phyloP scores from a whole-genome alignment of 495 filamentous ascomycete genomes.

The Sporormia fimetaria region DNA sequence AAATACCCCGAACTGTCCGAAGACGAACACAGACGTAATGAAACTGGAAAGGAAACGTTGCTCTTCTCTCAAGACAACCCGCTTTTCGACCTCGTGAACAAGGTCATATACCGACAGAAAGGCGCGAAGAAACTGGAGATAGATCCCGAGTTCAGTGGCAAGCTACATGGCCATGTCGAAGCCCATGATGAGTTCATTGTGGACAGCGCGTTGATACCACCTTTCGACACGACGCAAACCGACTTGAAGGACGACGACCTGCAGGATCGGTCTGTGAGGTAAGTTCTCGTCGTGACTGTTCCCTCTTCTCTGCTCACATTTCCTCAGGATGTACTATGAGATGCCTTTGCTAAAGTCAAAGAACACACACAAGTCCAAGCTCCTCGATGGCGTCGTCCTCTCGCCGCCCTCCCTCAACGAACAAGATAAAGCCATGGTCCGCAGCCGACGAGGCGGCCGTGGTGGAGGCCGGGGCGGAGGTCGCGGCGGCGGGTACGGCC shows the following conservation, averaged over 20 bases:
- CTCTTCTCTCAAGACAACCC: slow-evolving; percentile 71
- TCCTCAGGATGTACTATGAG: slow-evolving; percentile 65
- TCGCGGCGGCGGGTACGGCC: slow-evolving; percentile 36
- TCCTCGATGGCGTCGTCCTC: slow-evolving; percentile 72
- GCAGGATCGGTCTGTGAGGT: slow-evolving; percentile 75
- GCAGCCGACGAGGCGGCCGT: slow-evolving; percentile 42
- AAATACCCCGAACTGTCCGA: slow-evolving; percentile 67
- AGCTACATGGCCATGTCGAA: slow-evolving; percentile 66
- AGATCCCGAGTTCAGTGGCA: slow-evolving; percentile 60
- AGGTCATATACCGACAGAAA: slow-evolving; percentile 85
- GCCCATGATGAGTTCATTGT: slow-evolving; percentile 74
- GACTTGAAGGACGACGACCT: slow-evolving; percentile 60
- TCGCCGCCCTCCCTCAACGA: slow-evolving; percentile 56
- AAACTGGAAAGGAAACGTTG: slow-evolving; percentile 67
- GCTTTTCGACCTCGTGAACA: slow-evolving; percentile 69
- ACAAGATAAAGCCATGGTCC: slow-evolving; percentile 59
- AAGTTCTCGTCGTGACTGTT: slow-evolving; percentile 10
- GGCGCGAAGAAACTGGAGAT: slow-evolving; percentile 55
- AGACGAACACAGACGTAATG: slow-evolving; percentile 71
- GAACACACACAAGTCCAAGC: slow-evolving; percentile 82
- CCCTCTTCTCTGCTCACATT: slow-evolving; percentile 29
- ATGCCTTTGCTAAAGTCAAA: slow-evolving; percentile 50
- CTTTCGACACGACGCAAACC: slow-evolving; percentile 46
- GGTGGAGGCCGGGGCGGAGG: slow-evolving; percentile 35
- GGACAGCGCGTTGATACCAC: slow-evolving; percentile 49